Percentiles rank a stretch among this genome's conserved stretches.
Evolutionary conservation across 805 yeast genomes (phyloP).

Genomic region (Ogataea naganishii): DNA sequence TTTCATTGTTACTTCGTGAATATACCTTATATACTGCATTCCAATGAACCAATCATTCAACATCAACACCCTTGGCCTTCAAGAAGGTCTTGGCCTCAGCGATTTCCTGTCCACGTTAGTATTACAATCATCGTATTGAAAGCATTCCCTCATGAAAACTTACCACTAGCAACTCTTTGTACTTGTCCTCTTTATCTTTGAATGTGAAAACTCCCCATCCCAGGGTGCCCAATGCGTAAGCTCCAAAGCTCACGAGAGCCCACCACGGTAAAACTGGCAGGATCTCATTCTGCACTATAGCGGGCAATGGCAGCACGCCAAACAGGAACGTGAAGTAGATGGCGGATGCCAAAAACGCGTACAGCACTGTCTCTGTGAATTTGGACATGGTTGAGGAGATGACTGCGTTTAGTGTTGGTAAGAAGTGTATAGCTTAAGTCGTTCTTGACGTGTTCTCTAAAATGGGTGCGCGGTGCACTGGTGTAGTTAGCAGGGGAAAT

Average conservation of each 20-base stretch:
- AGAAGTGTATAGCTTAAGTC: too few relatives aligned
- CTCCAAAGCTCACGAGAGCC: constrained; percentile 60
- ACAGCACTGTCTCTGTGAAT: constrained; percentile 50
- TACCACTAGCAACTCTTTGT: constrained; percentile 43
- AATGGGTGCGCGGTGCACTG: too few relatives aligned
- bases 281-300: constrained; percentile 39
- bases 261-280: constrained; percentile 65
- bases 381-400: constrained; percentile 43
- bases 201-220: constrained; percentile 64
- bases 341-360: constrained; percentile 36
- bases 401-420: constrained; percentile 6
- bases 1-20: too few relatives aligned
- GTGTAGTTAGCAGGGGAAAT: too few relatives aligned
- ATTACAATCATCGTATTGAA: neutral
- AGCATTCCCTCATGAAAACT: neutral
- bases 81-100: constrained; percentile 56
- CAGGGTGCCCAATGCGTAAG: constrained; percentile 57
- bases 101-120: constrained; percentile 32
- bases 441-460: too few relatives aligned
- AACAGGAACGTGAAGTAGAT: constrained; percentile 42
- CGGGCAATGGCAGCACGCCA: constrained; percentile 48
- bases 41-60: constrained; percentile 20
- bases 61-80: constrained; percentile 44
- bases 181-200: constrained; percentile 63
- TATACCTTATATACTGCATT: too few relatives aligned